Base-by-base conservation (phyloP, 345 rosid species). In the Euphorbia peplus region DNA sequence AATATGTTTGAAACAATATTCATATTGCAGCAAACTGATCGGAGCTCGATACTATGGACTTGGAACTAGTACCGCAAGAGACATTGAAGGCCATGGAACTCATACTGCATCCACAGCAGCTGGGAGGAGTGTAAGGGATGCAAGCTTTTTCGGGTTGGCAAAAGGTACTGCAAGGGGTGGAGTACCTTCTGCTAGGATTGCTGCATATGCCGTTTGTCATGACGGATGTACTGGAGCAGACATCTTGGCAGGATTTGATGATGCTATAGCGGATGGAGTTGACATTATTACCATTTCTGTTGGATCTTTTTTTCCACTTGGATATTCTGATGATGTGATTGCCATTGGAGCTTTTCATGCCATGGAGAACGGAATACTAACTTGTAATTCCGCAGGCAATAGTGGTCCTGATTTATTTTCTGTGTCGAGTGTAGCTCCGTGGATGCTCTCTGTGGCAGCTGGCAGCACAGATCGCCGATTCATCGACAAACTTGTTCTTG, bases 211-310 rank as follows among this genome's bases (percentile, higher is more conserved):
- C 63, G 85, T 76, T 11, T 88, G 90, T 35, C 3, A 0, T 0
- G 0, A 0, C 0, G 68, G 32, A 0, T 65, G 68, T 24, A 76
- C 84, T 56, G 3, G 11, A 0, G 72, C 4, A 4, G 32, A 42
- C n/a, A 1, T 84, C 12, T 60, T 86, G 53, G 76, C 81, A 10
- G 89, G 79, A 0, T 87, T 85, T 13, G 91, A 85, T 46, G 95
- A 89, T 44, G 88, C 90, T 0, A 87, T 89, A 7, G 83, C 87
- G 0, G 91, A 85, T 51, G 87, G 87, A 32, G 89, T 86, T 1
- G 91, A 85, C 41, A 19, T 82, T 21, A 66, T 79, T 24, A 58
- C 81, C 18, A 56, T 65, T 7, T 82, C 85, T 15, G 0, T 82
- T 2, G 85, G 77, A 21, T 0, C 10, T 8, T 0, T 0, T 0